Conservation (phyloP, 305 asterid species). For the Fraxinus velutina region DNA sequence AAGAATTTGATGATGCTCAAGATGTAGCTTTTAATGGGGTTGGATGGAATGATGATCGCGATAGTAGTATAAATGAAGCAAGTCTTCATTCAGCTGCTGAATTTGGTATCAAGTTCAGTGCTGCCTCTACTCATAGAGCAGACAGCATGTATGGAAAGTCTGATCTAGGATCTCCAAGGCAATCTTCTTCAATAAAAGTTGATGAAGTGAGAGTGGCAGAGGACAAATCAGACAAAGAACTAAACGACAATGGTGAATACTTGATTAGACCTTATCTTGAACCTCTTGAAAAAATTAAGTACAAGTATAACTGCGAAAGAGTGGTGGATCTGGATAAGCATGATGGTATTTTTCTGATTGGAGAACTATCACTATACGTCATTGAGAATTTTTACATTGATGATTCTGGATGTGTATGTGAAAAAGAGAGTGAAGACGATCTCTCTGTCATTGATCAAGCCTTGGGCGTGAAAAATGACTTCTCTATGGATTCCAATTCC, state of each 20-base stretch:
- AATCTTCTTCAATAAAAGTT: constrained; percentile 55
- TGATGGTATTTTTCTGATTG: constrained; percentile 93
- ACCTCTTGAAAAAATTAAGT: constrained; percentile 81
- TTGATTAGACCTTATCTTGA: constrained; percentile 93
- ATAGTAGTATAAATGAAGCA: constrained; percentile 84
- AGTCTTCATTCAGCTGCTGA: constrained; percentile 92
- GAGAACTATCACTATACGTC: constrained; percentile 81
- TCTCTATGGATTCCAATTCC: constrained; percentile 79
- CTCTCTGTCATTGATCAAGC: constrained; percentile 96
- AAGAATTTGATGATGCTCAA: constrained; percentile 67
- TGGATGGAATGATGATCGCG: constrained; percentile 88
- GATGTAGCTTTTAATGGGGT: constrained; percentile 71
- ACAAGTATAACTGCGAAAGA: constrained; percentile 94
- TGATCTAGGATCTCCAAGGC: constrained; percentile 74
- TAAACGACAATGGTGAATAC: constrained; percentile 91
- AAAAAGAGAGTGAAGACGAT: constrained; percentile 90
- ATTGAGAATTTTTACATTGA: constrained; percentile 94
- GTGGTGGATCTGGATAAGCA: constrained; percentile 98
- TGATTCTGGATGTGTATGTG: constrained; percentile 91
- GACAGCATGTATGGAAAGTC: constrained; percentile 75
- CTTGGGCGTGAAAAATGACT: constrained; percentile 91
- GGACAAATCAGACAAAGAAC: constrained; percentile 82
- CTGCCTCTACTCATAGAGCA: constrained; percentile 60
- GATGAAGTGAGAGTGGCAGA: constrained; percentile 67
- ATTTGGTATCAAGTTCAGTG: constrained; percentile 73